Percentiles rank a stretch among this genome's conserved stretches.
phyloP scores from a whole-genome alignment of 306 rosid species.

The Quercus cerris region DNA sequence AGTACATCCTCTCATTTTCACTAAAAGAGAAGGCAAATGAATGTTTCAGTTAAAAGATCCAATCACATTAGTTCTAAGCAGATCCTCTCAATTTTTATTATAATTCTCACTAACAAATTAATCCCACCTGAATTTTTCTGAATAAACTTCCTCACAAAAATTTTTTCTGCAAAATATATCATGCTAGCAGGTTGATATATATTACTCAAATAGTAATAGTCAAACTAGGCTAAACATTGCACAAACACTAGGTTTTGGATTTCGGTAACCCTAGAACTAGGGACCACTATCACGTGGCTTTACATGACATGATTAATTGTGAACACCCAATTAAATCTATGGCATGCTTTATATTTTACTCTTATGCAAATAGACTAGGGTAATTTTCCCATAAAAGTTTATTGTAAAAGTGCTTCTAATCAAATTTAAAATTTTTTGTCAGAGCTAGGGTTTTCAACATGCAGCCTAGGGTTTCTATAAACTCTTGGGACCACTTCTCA shows the following conservation, averaged over 20 bases:
- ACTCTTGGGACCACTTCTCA: conserved; percentile 75
- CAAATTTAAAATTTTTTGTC: conserved; percentile 27
- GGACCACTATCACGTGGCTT: conserved; percentile 64
- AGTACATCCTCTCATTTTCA: background rate
- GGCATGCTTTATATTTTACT: conserved; percentile 55
- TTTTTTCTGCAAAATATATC: background rate
- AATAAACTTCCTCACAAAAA: background rate
- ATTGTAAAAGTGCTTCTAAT: conserved; percentile 16
- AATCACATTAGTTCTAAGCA: background rate
- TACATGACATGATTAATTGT: conserved; percentile 46
- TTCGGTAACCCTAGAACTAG: conserved; percentile 48
- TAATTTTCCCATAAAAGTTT: conserved; percentile 28
- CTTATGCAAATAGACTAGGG: conserved; percentile 19
- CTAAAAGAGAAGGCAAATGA: background rate
- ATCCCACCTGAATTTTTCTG: background rate
- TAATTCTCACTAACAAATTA: background rate
- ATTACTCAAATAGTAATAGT: background rate
- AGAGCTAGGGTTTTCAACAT: conserved; percentile 43
- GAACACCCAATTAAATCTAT: conserved; percentile 55
- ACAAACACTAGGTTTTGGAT: conserved; percentile 51
- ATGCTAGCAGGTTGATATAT: background rate
- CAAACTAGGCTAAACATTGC: conserved; percentile 6
- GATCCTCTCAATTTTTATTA: background rate
- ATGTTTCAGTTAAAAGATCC: too few species aligned
- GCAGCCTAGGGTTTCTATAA: conserved; percentile 17